Conservation (phyloP, 2,329 filamentous ascomycete genomes). For the Aspergillus texensis region DNA sequence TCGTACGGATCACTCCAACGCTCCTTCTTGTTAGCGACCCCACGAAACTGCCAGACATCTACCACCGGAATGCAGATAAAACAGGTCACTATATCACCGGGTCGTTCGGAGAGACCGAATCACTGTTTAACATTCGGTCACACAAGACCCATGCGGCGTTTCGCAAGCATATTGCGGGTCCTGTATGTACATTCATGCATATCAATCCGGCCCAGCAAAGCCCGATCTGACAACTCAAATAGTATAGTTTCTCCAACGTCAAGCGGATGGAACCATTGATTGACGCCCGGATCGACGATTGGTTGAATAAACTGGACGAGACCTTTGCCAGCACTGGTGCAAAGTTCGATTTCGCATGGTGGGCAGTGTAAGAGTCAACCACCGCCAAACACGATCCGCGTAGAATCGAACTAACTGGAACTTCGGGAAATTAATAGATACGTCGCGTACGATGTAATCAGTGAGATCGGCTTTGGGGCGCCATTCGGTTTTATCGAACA, state of each 20-base stretch:
- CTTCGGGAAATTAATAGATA: constrained; percentile 33
- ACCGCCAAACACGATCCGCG: neutral
- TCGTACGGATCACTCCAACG: constrained; percentile 57
- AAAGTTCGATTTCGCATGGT: constrained; percentile 58
- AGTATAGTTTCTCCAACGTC: constrained; percentile 60
- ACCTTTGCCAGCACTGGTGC: constrained; percentile 50
- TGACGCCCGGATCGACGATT: constrained; percentile 54
- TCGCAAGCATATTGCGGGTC: constrained; percentile 57
- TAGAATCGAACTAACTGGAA: neutral
- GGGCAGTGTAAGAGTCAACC: constrained; percentile 48
- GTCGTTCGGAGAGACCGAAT: constrained; percentile 58
- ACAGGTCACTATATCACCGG: constrained; percentile 62
- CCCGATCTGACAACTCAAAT: constrained; percentile 8
- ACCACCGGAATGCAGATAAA: constrained; percentile 59
- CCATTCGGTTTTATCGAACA: constrained; percentile 60
- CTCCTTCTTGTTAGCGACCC: constrained; percentile 58
- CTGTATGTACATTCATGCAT: constrained; percentile 31
- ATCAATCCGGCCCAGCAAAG: neutral
- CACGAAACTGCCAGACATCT: constrained; percentile 58
- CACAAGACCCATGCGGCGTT: constrained; percentile 54
- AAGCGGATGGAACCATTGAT: constrained; percentile 62
- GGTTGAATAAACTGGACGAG: constrained; percentile 52
- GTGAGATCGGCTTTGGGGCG: constrained; percentile 58
- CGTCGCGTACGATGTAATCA: constrained; percentile 62
- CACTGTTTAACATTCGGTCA: constrained; percentile 61